A percentile compares a stretch with the other conserved stretches of the same genome.
phyloP scores from a whole-genome alignment of 73 alveolate species.

The Paramecium bursaria region DNA sequence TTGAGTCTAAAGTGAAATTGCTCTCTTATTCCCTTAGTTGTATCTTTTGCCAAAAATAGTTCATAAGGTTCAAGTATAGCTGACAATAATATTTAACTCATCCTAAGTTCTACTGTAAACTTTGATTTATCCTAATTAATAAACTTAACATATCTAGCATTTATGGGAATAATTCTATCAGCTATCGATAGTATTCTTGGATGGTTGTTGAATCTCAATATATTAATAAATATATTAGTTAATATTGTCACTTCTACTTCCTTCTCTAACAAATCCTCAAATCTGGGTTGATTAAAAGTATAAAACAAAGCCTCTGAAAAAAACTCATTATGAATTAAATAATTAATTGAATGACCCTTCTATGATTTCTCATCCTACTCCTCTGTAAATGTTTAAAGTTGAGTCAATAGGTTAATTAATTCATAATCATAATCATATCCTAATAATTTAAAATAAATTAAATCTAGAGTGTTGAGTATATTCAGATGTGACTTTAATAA shows the following conservation, averaged over 20 bases:
- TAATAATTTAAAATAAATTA: constrained; percentile 39
- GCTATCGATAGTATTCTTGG: constrained; percentile 11
- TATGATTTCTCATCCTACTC: constrained; percentile 43
- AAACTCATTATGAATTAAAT: constrained; percentile 44
- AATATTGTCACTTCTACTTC: constrained; percentile 52
- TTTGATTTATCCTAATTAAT: not conserved
- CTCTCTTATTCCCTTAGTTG: constrained; percentile 54
- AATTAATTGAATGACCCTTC: not conserved
- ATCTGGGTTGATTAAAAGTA: not conserved
- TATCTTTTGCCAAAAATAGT: constrained; percentile 52
- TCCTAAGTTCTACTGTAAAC: not conserved
- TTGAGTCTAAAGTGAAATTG: not conserved
- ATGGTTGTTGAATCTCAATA: constrained; percentile 17
- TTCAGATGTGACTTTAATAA: constrained; percentile 27
- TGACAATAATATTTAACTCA: constrained; percentile 11
- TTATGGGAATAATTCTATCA: constrained; percentile 26
- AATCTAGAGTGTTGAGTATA: constrained; percentile 11
- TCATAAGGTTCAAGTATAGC: constrained; percentile 52
- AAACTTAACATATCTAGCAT: constrained; percentile 18
- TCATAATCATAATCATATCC: constrained; percentile 63
- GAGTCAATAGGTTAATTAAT: constrained; percentile 17
- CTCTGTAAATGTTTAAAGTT: constrained; percentile 30
- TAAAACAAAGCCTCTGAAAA: constrained; percentile 38
- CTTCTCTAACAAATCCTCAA: constrained; percentile 21
- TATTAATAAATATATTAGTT: constrained; percentile 33